phyloP scores from a whole-genome alignment of 306 rosid genomes.

The Cucumis melo region DNA sequence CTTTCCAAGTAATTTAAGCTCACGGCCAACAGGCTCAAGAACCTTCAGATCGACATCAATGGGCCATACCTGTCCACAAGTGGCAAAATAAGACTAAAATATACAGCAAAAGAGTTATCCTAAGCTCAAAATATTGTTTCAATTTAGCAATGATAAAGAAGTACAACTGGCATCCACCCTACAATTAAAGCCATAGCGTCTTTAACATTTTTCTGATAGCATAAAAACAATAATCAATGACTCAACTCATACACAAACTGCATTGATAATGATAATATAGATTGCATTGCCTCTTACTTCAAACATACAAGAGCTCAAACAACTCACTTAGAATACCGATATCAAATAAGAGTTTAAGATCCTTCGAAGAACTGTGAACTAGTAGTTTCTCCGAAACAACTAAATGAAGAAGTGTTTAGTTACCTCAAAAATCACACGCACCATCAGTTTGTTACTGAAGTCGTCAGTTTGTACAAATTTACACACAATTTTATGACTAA shows the following conservation, averaged over 20 bases:
- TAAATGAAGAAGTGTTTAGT: background rate
- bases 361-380: background rate
- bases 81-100: background rate
- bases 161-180: background rate
- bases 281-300: background rate
- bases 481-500: background rate
- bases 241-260: too few species aligned
- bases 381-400: background rate
- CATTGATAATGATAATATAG: background rate
- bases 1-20: constrained; percentile 81
- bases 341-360: background rate
- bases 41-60: constrained; percentile 48
- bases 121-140: background rate
- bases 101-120: background rate
- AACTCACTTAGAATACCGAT: background rate
- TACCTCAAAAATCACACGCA: background rate
- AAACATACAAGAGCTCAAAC: background rate
- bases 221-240: background rate
- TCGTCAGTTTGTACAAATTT: background rate
- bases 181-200: background rate
- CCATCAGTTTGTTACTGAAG: background rate
- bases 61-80: constrained; percentile 77
- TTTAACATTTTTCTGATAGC: background rate
- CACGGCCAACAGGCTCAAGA: constrained; percentile 84
- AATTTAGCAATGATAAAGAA: background rate